These are phyloP conservation scores for Xylaria digitata DNA, from an alignment of 2,329 filamentous ascomycete species.

Conservation along the genomic window DNA sequence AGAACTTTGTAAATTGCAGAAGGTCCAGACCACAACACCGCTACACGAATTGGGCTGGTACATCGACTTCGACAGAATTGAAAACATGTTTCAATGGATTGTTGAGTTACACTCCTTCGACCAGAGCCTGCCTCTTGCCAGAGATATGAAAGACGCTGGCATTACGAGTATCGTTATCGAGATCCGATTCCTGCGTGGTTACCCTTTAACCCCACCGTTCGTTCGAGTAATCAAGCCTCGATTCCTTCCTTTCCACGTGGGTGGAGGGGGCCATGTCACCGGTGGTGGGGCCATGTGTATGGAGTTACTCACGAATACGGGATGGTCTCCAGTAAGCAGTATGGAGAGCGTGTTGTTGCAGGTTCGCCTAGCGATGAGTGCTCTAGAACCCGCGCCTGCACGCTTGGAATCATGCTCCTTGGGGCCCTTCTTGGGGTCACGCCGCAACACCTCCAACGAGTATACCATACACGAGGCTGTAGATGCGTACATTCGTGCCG, in stretches of 20 bases:
- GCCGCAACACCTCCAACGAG: conserved; percentile 51
- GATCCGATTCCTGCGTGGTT: conserved; percentile 81
- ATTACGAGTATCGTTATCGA: conserved; percentile 81
- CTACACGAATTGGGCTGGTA: conserved; percentile 83
- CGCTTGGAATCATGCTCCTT: too few relatives aligned
- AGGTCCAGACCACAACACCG: conserved; percentile 70
- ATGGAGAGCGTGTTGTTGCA: conserved; percentile 86
- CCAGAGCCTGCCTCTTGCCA: conserved; percentile 71
- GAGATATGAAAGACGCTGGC: conserved; percentile 74
- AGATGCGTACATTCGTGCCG: conserved; percentile 77
- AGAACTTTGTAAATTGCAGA: conserved; percentile 73
- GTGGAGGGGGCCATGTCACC: conserved; percentile 89
- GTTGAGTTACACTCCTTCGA: conserved; percentile 90
- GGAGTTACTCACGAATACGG: conserved; percentile 84
- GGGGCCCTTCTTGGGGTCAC: conserved; percentile 64
- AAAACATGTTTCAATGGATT: conserved; percentile 90
- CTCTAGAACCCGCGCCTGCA: conserved; percentile 75
- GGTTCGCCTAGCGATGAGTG: conserved; percentile 80
- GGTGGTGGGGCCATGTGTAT: conserved; percentile 85
- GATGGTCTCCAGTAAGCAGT: conserved; percentile 79
- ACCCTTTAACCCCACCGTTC: conserved; percentile 84
- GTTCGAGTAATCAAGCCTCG: conserved; percentile 84
- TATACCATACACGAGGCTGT: conserved; percentile 79
- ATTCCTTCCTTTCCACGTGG: conserved; percentile 75
- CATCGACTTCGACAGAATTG: conserved; percentile 73